Evolutionary conservation across 192 early-diverging fungal species (phyloP), one percentile per base, ranked within the genome.

Genomic region (Neocallimastix lanati): DNA sequence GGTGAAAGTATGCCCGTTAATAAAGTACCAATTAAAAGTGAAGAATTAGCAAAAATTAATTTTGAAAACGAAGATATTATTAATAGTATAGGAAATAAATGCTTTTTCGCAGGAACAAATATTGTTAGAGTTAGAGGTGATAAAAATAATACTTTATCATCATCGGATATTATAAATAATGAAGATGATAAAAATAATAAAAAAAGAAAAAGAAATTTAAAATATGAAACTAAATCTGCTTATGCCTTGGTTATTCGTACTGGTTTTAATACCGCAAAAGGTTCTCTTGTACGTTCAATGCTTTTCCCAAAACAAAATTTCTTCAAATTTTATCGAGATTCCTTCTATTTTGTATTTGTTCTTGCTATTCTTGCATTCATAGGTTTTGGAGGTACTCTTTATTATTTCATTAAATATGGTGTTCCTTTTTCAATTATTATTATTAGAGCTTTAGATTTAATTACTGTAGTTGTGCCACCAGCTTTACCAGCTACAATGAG

Each of bases 401-500:
- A 92, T 84, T 94, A 96, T 84, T 99, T 99, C 86, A 84, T 96
- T 83, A 85, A 89, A 12, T 88, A 95, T 78, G 91, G 91, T 5
- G 88, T 96, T 12, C 85, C 89, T 29, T 83, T 87, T 78, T 82
- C 84, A 28, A 86, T 90, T 15, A 96, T 98, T 83, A 85, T 93
- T 28, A 82, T 96, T 12, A 90, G 96, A n/a, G 96, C 98, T 3
- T 84, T 98, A 79, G 98, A 99, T 86, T 85, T 99, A 50, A 91
- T 98, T 82, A 98, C 98, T 1, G 95, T 99, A 77, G 95, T 96
- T 0, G 95, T 99, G 2, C 98, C 98, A 27, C 95, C 96, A 0
- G 96, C 98, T 0, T 83, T 99, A 29, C 98, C 98, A 0, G 96
- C 96, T 5, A 98, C 98, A 12, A 96, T 99, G 94, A 93, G 93